Conservation (phyloP, 306 rosid species). For the Fragaria nilgerrensis region DNA sequence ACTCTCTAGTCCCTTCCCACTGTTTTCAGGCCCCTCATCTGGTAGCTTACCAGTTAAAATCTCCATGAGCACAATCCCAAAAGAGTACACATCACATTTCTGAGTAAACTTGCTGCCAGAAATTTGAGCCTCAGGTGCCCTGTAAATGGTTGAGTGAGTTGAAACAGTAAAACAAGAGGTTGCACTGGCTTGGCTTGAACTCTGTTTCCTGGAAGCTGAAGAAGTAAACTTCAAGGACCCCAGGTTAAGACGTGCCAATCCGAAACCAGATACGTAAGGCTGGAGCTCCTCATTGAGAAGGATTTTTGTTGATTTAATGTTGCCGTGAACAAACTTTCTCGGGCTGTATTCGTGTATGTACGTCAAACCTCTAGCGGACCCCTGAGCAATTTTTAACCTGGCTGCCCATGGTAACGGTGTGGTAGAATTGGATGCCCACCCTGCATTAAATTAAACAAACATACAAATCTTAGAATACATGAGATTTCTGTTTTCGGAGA, state of each 20-base stretch:
- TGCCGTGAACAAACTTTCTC: constrained; percentile 70
- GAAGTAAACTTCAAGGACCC: constrained; percentile 35
- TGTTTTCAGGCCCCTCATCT: constrained; percentile 47
- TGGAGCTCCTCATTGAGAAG: constrained; percentile 66
- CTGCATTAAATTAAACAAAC: constrained; percentile 36
- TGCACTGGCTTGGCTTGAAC: constrained; percentile 31
- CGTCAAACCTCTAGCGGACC: constrained; percentile 68
- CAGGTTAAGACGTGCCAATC: constrained; percentile 51
- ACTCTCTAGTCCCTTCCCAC: constrained; percentile 52
- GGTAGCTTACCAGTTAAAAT: constrained; percentile 57
- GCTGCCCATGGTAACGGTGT: constrained; percentile 59
- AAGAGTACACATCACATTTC: constrained; percentile 73
- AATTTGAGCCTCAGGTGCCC: constrained; percentile 61
- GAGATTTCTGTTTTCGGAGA: neutral
- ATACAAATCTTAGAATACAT: neutral
- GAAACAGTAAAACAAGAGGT: constrained; percentile 41
- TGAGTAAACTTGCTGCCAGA: constrained; percentile 61
- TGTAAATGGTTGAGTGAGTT: constrained; percentile 40
- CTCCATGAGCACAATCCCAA: constrained; percentile 63
- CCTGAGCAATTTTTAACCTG: constrained; percentile 75
- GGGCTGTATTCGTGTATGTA: constrained; percentile 68
- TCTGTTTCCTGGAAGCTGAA: constrained; percentile 39
- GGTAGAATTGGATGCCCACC: constrained; percentile 44
- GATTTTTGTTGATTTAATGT: constrained; percentile 67
- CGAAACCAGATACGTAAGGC: constrained; percentile 69